phyloP scores from a whole-genome alignment of 768 basidiomycete genomes.

The Hypholoma fasciculare region DNA sequence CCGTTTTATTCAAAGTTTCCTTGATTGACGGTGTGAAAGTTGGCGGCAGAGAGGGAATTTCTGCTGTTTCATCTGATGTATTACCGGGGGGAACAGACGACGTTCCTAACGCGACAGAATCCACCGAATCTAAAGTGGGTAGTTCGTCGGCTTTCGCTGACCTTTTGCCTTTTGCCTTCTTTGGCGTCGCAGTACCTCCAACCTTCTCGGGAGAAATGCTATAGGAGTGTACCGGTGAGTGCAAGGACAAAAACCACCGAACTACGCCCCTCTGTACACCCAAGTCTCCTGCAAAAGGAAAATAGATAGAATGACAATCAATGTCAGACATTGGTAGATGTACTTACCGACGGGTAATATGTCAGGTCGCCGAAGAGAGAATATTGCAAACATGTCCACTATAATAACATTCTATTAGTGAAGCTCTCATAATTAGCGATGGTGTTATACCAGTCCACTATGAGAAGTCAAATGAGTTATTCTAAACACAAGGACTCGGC shows the following conservation, averaged over 20 bases:
- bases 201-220: constrained; percentile 54
- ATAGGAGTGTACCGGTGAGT: constrained; percentile 51
- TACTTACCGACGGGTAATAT: constrained; percentile 53
- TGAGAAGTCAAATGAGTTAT: neutral
- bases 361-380: constrained; percentile 80
- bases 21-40: constrained; percentile 71
- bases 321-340: neutral
- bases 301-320: neutral
- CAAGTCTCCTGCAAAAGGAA: constrained; percentile 59
- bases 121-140: constrained; percentile 20
- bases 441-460: constrained; percentile 61
- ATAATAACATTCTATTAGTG: constrained; percentile 11
- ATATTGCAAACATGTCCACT: constrained; percentile 95
- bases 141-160: constrained; percentile 28
- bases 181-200: constrained; percentile 17
- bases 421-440: neutral
- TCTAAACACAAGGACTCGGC: neutral
- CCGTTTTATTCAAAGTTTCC: constrained; percentile 45
- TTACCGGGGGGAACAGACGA: constrained; percentile 35
- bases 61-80: constrained; percentile 27
- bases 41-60: constrained; percentile 44
- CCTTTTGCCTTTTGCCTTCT: constrained; percentile 13
- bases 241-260: constrained; percentile 66
- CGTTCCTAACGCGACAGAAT: constrained; percentile 17
- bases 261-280: constrained; percentile 78